Base-by-base conservation (phyloP, 1,284 basidiomycete genomes). In the Omphalotus olearius region DNA sequence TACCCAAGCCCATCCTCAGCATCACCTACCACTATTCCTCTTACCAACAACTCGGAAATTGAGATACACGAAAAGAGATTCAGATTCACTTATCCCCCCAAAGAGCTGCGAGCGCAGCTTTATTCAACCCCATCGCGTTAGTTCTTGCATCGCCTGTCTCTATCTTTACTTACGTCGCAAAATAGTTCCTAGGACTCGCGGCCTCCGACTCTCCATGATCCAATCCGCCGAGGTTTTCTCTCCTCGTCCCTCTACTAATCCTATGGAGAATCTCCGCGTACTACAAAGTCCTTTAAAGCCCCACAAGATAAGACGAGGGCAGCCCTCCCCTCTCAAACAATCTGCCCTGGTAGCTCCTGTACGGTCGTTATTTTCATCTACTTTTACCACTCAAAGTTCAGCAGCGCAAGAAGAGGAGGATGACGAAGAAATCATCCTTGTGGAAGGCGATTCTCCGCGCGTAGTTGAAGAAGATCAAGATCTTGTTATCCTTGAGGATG, bases 171-270 rank as follows among this genome's bases (percentile, higher is more conserved):
- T 5, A 20, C 40, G 55, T 36, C 46, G 54, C 52, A 41, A 14
- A 53, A 52, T 50, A 70, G 65, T 61, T 54, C 69, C 60, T 40
- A 61, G 57, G 42, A 71, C 63, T 55, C 73, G 79, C 17, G 71
- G 76, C 3, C 71, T 83, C 2, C 78, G 86, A 25, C 74, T 89
- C 55, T 86, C 83, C 6, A 84, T 89, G 82, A 86, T 89, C 40
- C 74, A 80, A 30, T 82, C 80, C 52, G 83, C 83, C 0, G 76
- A 85, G 57, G 84, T 89, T 4, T 87, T 88, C 63, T 79, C 80
- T 1, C 86, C 85, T 0, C 64, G 77, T 6, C 82, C 82, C 0
- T 81, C 78, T 43, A 64, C 68, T 2, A 74, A 84, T 60, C 80
- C 83, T 1, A 64, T 70, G 36, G 80, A 81, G 62, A 87, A 86